These are phyloP conservation scores for Teratosphaeria destructans DNA, from an alignment of 2,329 filamentous ascomycete genomes.

Conservation along the genomic window DNA sequence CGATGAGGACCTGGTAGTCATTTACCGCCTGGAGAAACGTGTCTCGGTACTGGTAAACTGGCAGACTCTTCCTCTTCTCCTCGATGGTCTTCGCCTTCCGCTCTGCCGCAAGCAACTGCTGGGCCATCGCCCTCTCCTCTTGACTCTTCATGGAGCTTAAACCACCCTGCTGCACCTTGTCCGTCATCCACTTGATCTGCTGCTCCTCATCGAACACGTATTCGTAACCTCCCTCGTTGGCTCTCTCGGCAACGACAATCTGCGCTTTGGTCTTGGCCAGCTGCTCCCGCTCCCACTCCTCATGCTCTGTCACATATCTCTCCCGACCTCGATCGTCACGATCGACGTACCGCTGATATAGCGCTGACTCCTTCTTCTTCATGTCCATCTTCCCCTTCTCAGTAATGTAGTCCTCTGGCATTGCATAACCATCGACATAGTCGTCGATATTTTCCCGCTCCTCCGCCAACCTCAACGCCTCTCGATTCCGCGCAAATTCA, in stretches of 20 bases:
- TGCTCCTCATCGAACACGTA: slow-evolving; percentile 87
- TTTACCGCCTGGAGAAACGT: slow-evolving; percentile 78
- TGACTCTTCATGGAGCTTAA: slow-evolving; percentile 56
- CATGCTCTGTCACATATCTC: slow-evolving; percentile 82
- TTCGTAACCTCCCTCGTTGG: slow-evolving; percentile 75
- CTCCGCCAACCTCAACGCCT: slow-evolving; percentile 48
- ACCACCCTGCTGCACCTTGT: slow-evolving; percentile 62
- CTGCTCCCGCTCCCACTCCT: slow-evolving; percentile 93
- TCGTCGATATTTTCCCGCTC: slow-evolving; percentile 83
- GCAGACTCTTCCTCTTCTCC: slow-evolving; percentile 79
- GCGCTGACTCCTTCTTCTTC: slow-evolving; percentile 76
- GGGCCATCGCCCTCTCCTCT: slow-evolving; percentile 68
- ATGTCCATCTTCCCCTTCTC: slow-evolving; percentile 82
- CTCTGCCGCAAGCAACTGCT: slow-evolving; percentile 80
- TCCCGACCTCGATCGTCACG: slow-evolving; percentile 79
- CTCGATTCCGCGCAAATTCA: slow-evolving; percentile 80
- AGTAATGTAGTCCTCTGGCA: slow-evolving; percentile 92
- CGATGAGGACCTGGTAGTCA: slow-evolving; percentile 76
- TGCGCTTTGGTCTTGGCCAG: slow-evolving; percentile 78
- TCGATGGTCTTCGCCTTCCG: slow-evolving; percentile 80
- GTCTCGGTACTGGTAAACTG: slow-evolving; percentile 80
- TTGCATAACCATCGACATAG: slow-evolving; percentile 78
- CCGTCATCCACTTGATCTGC: slow-evolving; percentile 74
- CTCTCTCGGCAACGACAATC: slow-evolving; percentile 61
- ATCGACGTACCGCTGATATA: slow-evolving; percentile 86